Conservation (phyloP, 169 alveolate genomes). For the Miamiensis avidus region DNA sequence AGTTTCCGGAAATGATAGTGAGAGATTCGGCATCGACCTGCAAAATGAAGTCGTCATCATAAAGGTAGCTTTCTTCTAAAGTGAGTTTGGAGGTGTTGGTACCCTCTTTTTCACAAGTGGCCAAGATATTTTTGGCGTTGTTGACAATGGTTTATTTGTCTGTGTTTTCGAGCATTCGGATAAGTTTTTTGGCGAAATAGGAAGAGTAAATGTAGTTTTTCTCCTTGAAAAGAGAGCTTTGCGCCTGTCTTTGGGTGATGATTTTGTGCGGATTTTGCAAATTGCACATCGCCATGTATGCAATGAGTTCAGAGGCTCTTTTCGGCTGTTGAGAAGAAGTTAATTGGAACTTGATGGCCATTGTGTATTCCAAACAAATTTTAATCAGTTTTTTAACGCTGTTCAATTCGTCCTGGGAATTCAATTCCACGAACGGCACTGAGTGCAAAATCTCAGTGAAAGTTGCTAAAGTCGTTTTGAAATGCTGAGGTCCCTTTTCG, state of each 20-base stretch:
- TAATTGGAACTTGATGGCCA: slow-evolving; percentile 74
- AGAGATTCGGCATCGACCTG: neutral
- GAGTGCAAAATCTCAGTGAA: slow-evolving; percentile 60
- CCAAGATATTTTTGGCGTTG: neutral
- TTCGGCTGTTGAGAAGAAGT: slow-evolving; percentile 58
- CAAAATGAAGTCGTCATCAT: neutral
- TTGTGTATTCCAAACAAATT: slow-evolving; percentile 69
- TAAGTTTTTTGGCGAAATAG: slow-evolving; percentile 63
- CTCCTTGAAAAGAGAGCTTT: slow-evolving; percentile 69
- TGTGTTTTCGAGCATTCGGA: slow-evolving; percentile 25
- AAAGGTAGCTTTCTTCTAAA: neutral
- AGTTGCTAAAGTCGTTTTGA: slow-evolving; percentile 56
- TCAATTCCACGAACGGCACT: slow-evolving; percentile 47
- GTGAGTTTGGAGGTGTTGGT: neutral
- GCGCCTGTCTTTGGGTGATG: slow-evolving; percentile 76
- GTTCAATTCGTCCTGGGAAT: slow-evolving; percentile 59
- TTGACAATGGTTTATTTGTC: neutral
- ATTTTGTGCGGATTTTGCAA: slow-evolving; percentile 72
- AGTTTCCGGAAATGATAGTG: neutral
- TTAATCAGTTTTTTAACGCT: slow-evolving; percentile 55
- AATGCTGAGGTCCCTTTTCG: slow-evolving; percentile 20
- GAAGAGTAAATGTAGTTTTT: slow-evolving; percentile 80
- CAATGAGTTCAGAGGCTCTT: slow-evolving; percentile 67
- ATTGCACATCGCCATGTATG: slow-evolving; percentile 78
- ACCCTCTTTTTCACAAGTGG: neutral